A percentile compares a stretch with the other conserved stretches of the same genome.
These are phyloP conservation scores for Alternaria sp. DNA, from an alignment of 2,329 filamentous ascomycete species.

Conservation along the genomic window DNA sequence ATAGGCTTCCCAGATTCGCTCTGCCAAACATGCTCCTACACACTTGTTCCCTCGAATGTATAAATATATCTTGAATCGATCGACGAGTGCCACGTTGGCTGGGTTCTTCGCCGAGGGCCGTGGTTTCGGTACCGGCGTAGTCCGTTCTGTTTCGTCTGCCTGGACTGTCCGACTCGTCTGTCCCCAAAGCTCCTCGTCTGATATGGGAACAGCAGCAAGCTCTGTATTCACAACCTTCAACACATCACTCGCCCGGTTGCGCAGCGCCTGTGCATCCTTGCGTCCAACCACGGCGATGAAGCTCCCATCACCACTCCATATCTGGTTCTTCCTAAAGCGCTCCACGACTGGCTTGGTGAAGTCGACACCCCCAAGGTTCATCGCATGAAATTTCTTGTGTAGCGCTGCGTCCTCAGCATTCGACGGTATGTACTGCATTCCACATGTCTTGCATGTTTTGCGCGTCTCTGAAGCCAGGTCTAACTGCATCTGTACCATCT, in stretches of 20 bases:
- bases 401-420: constrained; percentile 66
- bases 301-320: constrained; percentile 55
- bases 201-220: constrained; percentile 65
- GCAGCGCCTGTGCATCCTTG: constrained; percentile 58
- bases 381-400: constrained; percentile 69
- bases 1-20: constrained; percentile 65
- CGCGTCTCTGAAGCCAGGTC: constrained; percentile 63
- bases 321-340: constrained; percentile 58
- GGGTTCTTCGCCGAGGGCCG: constrained; percentile 38
- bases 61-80: constrained; percentile 66
- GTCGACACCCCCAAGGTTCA: constrained; percentile 66
- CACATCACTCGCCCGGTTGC: constrained; percentile 60
- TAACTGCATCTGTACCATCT: constrained; percentile 66
- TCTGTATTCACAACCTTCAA: constrained; percentile 69
- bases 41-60: constrained; percentile 68
- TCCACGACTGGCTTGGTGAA: constrained; percentile 64
- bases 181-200: constrained; percentile 64
- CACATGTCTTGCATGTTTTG: constrained; percentile 65
- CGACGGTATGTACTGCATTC: constrained; percentile 71
- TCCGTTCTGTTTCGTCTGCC: neutral
- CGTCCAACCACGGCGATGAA: constrained; percentile 65
- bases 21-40: constrained; percentile 66
- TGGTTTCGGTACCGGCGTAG: constrained; percentile 21
- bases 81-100: constrained; percentile 34
- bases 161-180: constrained; percentile 42